These are phyloP conservation scores for Trichoderma sp. DNA, from an alignment of 2,329 filamentous ascomycete genomes.

Conservation along the genomic window DNA sequence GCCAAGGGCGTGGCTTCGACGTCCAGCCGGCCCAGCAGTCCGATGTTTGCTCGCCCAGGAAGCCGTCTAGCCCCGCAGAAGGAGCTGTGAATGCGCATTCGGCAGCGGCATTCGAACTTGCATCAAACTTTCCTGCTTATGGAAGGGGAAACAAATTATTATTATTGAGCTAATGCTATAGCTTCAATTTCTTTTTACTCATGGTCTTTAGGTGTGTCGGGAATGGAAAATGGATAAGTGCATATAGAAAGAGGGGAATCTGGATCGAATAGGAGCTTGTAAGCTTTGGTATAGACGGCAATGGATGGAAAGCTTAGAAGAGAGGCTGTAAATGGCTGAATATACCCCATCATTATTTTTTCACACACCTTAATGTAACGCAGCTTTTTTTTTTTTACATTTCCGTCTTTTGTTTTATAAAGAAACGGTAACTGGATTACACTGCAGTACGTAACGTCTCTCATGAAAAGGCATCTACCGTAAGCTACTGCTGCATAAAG, in stretches of 20 bases:
- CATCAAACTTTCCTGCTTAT: background rate
- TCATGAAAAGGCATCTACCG: too few species aligned
- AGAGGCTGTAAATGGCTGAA: background rate
- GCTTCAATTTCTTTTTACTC: background rate
- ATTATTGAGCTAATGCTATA: background rate
- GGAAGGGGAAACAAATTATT: background rate
- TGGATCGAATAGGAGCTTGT: background rate
- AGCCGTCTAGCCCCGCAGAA: slow-evolving; percentile 41
- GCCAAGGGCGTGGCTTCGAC: slow-evolving; percentile 43
- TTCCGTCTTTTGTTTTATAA: too few species aligned
- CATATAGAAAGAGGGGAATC: slow-evolving; percentile 16
- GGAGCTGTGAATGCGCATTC: background rate
- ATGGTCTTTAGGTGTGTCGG: background rate
- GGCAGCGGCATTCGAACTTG: background rate
- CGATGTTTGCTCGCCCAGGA: slow-evolving; percentile 44
- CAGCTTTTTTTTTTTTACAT: too few species aligned
- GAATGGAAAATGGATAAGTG: background rate
- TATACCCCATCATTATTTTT: background rate
- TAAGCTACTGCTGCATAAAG: too few species aligned
- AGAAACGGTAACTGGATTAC: too few species aligned
- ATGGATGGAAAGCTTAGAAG: background rate
- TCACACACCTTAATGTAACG: too few species aligned
- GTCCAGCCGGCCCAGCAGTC: slow-evolving; percentile 51
- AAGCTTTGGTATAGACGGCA: background rate
- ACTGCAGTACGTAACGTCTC: too few species aligned